Evolutionary conservation across 2,329 filamentous ascomycete species (phyloP).

Genomic region (Colletotrichum australisinense): DNA sequence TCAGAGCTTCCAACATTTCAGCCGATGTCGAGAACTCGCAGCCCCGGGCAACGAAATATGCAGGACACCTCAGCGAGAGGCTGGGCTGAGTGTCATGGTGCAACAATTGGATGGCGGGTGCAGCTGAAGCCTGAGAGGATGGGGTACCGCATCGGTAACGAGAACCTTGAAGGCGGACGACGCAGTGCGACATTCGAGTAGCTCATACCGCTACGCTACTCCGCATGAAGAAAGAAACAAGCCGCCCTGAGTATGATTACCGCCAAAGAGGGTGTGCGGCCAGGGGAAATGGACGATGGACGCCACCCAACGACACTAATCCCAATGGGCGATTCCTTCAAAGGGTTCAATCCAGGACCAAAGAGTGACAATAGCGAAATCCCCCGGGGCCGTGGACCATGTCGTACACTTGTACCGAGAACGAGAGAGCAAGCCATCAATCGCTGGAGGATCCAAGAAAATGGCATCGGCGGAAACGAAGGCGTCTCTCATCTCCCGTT

Average conservation of each 20-base stretch:
- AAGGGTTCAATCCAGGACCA: constrained; percentile 2
- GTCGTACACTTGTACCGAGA: not conserved
- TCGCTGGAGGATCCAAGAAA: not conserved
- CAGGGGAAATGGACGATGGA: constrained; percentile 19
- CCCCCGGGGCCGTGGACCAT: not conserved
- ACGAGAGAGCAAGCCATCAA: not conserved
- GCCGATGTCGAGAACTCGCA: constrained; percentile 8
- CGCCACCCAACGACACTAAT: constrained; percentile 19
- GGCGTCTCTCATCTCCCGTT: constrained; percentile 17
- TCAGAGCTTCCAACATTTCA: constrained; percentile 8
- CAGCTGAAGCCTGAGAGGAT: not conserved
- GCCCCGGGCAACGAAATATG: not conserved
- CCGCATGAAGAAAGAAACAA: constrained; percentile 8
- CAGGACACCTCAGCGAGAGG: constrained; percentile 15
- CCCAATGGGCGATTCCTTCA: constrained; percentile 9
- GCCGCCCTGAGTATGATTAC: not conserved
- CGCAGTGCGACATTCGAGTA: constrained; percentile 8
- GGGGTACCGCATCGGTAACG: constrained; percentile 8
- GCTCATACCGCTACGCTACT: constrained; percentile 10
- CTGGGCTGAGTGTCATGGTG: constrained; percentile 12
- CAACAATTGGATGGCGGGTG: constrained; percentile 7
- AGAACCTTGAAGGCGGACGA: constrained; percentile 21
- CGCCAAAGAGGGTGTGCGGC: not conserved
- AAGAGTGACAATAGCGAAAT: constrained; percentile 14
- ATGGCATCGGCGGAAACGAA: not conserved